Evolutionary conservation across 1,284 basidiomycete genomes (phyloP).

Genomic region (Trametes versicolor): DNA sequence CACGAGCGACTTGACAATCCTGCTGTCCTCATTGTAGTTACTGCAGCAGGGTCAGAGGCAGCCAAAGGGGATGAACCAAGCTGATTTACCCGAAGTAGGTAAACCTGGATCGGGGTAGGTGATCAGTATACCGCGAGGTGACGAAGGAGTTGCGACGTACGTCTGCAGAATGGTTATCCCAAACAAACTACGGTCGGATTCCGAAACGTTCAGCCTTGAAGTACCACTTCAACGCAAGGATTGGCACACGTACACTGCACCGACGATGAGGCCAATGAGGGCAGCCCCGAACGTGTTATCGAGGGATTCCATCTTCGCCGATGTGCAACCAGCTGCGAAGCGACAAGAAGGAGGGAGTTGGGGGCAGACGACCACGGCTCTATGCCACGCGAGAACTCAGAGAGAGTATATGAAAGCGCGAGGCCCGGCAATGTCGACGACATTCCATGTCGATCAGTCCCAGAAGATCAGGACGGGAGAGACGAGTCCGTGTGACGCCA

Average conservation of each 20-base stretch:
- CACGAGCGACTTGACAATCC: slow-evolving; percentile 37
- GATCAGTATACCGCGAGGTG: neutral
- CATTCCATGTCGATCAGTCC: slow-evolving; percentile 4
- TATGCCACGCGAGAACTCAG: neutral
- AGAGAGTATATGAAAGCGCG: slow-evolving; percentile 3
- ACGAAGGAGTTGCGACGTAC: slow-evolving; percentile 21
- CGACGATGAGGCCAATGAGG: slow-evolving; percentile 40
- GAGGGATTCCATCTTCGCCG: slow-evolving; percentile 26
- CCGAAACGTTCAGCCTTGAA: neutral
- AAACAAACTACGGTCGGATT: slow-evolving; percentile 35
- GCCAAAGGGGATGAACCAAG: neutral
- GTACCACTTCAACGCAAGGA: neutral
- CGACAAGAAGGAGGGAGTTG: neutral
- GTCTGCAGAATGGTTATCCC: slow-evolving; percentile 44
- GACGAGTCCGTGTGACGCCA: neutral
- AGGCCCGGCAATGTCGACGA: neutral
- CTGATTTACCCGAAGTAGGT: slow-evolving; percentile 35
- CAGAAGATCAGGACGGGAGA: neutral
- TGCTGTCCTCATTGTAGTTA: slow-evolving; percentile 36
- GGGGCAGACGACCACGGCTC: slow-evolving; percentile 9
- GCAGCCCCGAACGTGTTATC: slow-evolving; percentile 42
- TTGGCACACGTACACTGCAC: slow-evolving; percentile 37
- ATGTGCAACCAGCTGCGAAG: neutral
- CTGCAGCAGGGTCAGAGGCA: slow-evolving; percentile 16
- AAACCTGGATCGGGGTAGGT: slow-evolving; percentile 21